phyloP scores from a whole-genome alignment of 2,329 filamentous ascomycete genomes.

The Cadophora gregata region DNA sequence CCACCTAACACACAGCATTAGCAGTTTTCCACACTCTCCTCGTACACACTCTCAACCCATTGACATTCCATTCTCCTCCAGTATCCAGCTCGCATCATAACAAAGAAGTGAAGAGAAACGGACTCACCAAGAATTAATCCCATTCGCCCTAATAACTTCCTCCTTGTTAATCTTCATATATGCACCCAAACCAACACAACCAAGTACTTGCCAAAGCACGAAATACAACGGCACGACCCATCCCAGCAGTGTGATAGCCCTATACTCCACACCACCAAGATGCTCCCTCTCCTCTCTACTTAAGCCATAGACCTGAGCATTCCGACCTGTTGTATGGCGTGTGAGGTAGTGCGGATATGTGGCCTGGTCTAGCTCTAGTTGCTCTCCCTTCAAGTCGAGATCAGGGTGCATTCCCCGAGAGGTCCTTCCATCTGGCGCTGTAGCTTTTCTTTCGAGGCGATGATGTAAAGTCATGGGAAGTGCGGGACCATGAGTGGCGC shows the following conservation, averaged over 20 bases:
- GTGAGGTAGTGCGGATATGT: conserved; percentile 39
- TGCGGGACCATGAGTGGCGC: neutral
- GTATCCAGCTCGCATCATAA: neutral
- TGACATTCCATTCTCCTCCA: neutral
- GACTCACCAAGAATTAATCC: conserved; percentile 62
- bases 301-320: conserved; percentile 61
- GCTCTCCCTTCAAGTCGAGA: neutral
- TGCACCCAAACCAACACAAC: conserved; percentile 63
- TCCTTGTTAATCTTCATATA: conserved; percentile 62
- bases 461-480: neutral
- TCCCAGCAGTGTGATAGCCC: conserved; percentile 63
- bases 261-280: conserved; percentile 68
- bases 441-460: neutral
- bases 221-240: conserved; percentile 67
- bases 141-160: conserved; percentile 57
- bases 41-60: neutral
- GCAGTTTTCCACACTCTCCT: neutral
- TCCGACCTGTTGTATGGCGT: conserved; percentile 50
- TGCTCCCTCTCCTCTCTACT: conserved; percentile 59
- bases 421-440: neutral
- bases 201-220: conserved; percentile 62
- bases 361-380: conserved; percentile 19
- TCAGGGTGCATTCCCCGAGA: neutral
- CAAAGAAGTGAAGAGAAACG: neutral
- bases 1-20: conserved; percentile 51